Evolutionary conservation across 2,329 filamentous ascomycete species (phyloP).

Genomic region (Sphaerulina musiva): DNA sequence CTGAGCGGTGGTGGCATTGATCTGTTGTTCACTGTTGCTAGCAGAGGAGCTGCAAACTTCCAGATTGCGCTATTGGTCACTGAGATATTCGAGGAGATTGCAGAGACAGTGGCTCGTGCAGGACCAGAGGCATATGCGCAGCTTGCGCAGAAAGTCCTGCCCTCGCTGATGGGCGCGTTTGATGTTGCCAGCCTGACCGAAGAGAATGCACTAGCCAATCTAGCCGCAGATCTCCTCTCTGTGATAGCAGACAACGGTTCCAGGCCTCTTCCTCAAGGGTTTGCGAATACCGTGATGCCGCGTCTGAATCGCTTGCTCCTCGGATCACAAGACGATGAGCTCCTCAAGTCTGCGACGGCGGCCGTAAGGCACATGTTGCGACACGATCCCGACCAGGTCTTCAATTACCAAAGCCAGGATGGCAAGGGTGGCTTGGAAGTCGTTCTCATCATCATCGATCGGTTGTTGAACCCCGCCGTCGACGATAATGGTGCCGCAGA

Average conservation of each 20-base stretch:
- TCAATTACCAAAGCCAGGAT: slow-evolving; percentile 73
- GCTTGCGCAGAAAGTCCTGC: slow-evolving; percentile 78
- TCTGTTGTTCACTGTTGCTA: slow-evolving; percentile 80
- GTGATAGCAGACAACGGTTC: slow-evolving; percentile 76
- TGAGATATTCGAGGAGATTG: slow-evolving; percentile 87
- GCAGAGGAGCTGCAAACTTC: slow-evolving; percentile 82
- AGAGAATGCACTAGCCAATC: slow-evolving; percentile 75
- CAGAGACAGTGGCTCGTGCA: slow-evolving; percentile 58
- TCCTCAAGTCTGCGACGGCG: slow-evolving; percentile 79
- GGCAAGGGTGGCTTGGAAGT: slow-evolving; percentile 82
- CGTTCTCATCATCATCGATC: slow-evolving; percentile 84
- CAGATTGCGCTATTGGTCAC: slow-evolving; percentile 81
- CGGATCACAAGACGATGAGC: slow-evolving; percentile 75
- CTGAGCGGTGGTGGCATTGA: slow-evolving; percentile 70
- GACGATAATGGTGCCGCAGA: slow-evolving; percentile 93
- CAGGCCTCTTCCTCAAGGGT: slow-evolving; percentile 77
- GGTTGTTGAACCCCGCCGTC: slow-evolving; percentile 73
- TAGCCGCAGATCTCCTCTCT: slow-evolving; percentile 78
- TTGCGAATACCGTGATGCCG: slow-evolving; percentile 77
- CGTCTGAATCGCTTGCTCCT: slow-evolving; percentile 79
- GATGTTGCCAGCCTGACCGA: slow-evolving; percentile 80
- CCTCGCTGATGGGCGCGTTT: slow-evolving; percentile 80
- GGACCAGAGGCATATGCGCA: slow-evolving; percentile 64
- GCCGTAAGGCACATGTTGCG: slow-evolving; percentile 82
- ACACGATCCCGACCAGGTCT: slow-evolving; percentile 84